Evolutionary conservation across 495 filamentous ascomycete genomes (phyloP), one percentile per base, ranked within the genome.

Genomic region (Tuber brumale): DNA sequence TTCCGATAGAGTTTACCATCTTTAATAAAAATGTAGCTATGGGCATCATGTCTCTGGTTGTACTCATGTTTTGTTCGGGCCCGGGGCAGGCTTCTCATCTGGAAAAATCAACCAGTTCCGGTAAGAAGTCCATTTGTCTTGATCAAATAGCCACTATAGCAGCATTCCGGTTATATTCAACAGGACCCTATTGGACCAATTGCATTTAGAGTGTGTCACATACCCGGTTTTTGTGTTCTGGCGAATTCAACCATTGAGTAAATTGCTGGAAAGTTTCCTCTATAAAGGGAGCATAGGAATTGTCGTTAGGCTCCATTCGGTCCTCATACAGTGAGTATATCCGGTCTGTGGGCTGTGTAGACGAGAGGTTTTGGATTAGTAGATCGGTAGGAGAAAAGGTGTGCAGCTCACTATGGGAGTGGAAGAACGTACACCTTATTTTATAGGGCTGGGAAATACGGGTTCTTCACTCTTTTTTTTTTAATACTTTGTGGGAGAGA

Each of bases 31-130:
- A 14, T n/a, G n/a, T n/a, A 61, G 8, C 16, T 61, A 31, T 5
- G 51, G 0, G 10, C 12, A 61, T 61, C 51, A 61, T 31, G 5
- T 61, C n/a, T 16, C 4, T 31, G 10, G 3, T 31, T 61, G 3
- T 61, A 31, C 3, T 27, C 0, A 0, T 61, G 3, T 14, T 61
- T 61, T 61, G 3, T 0, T 61, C 0, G 1, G 27, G 10, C 0
- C n/a, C 0, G 1, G 3, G 3, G 51, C 0, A 0, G 3, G 4
- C 51, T 31, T 61, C 51, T 61, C 51, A 23, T 51, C 1, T 61
- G 12, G n/a, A 14, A 57, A 61, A 27, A 61, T 31, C n/a, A 31
- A n/a, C 21, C 27, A 61, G 0, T 61, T 61, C 1, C 3, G 3
- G 12, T 61, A 31, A 31, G 0, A 27, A 16, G 51, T 27, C 3